Evolutionary conservation across 768 basidiomycete species (phyloP), one percentile per base, ranked within the genome.

Genomic region (Lactarius trivialis): DNA sequence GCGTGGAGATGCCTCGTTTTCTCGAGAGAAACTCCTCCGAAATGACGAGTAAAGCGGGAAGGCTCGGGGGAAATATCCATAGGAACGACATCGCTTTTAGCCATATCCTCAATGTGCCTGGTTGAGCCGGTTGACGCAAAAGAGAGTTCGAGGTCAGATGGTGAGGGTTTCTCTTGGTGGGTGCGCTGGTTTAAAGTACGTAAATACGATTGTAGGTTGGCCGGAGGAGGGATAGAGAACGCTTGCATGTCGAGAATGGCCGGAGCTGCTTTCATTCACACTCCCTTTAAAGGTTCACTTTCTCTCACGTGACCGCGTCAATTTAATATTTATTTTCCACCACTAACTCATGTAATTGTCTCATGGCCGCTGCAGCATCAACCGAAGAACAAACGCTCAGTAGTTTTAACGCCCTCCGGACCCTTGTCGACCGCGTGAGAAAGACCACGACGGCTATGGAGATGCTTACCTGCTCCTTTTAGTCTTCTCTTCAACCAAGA

Each of bases 41-140:
- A 58, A 55, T 70, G 67, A 69, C 66, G 65, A 52, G 64, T 54
- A 55, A 65, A 60, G 63, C 63, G 72, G 73, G 71, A 68, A 7
- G 74, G 86, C 26, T 81, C 82, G 9, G 91, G 91, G 4, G 90
- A 92, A 52, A 93, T 86, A 69, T 92, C 90, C 91, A 92, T 92
- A 4, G 88, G 81, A 56, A 85, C 79, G 55, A 80, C 76, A 65
- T 77, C 78, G 45, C 66, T 67, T 45, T 58, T 65, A 37, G 76
- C 78, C 67, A 73, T 75, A 28, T 84, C 83, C 33, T 79, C 75
- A 7, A 79, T 68, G 53, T 85, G 74, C 39, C 74, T 72, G 58
- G 78, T 68, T 55, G 76, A 70, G 32, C 81, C 77, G 63, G 81
- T 89, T 33, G 89, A 91, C 7, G 88, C 88, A 70, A 93, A 93